phyloP scores from a whole-genome alignment of 2,329 filamentous ascomycete genomes.

The Fusarium guadeloupense region DNA sequence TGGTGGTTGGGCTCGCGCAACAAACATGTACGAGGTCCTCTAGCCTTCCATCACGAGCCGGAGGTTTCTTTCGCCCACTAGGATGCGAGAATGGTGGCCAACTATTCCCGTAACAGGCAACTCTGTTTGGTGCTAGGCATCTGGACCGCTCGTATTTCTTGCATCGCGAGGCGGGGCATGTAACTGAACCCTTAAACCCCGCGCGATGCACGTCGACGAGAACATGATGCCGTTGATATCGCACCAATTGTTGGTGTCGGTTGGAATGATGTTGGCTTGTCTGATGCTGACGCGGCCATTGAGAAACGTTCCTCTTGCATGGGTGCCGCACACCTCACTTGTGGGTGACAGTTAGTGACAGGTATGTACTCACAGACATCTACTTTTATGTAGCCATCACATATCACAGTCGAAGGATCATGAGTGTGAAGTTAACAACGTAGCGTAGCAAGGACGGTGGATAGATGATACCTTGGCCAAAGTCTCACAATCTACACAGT shows the following conservation, averaged over 20 bases:
- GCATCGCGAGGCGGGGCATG: constrained; percentile 20
- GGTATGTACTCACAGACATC: not conserved
- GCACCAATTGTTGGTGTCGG: constrained; percentile 24
- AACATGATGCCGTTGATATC: constrained; percentile 32
- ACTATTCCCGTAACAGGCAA: constrained; percentile 31
- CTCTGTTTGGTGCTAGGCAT: constrained; percentile 25
- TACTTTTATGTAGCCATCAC: constrained; percentile 16
- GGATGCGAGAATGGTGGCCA: constrained; percentile 33
- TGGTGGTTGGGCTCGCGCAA: constrained; percentile 29
- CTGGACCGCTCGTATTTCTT: constrained; percentile 38
- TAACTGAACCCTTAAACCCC: constrained; percentile 28
- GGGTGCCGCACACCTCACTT: too few relatives aligned
- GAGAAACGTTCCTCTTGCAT: constrained; percentile 11
- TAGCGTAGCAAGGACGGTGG: not conserved
- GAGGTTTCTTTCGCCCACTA: constrained; percentile 27
- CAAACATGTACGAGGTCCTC: constrained; percentile 33
- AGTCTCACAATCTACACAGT: not conserved
- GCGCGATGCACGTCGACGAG: constrained; percentile 34
- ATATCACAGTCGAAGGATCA: constrained; percentile 4
- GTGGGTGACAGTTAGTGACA: not conserved
- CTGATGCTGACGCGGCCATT: constrained; percentile 29
- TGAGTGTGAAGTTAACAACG: not conserved
- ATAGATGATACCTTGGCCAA: not conserved
- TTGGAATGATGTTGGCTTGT: constrained; percentile 10
- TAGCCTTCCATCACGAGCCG: constrained; percentile 27